Evolutionary conservation across 202 grass and related monocot species (phyloP), one percentile per base, ranked within the genome.

Genomic region (Carex sylvatica): DNA sequence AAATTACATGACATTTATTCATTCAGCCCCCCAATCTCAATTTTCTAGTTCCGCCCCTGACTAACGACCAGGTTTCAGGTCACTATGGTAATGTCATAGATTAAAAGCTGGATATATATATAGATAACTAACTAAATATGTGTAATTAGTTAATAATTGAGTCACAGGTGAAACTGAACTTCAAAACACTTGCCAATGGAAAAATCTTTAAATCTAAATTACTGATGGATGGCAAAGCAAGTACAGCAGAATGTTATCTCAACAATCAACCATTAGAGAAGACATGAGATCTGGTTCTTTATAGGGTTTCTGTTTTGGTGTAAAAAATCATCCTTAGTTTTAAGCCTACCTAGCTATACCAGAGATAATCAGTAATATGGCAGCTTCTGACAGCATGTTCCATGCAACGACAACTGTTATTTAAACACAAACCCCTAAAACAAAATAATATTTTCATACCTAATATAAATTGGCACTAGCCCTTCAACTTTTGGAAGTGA

Each of bases 391-490:
- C 49, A 74, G 23, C 46, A 54, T 54, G 23, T 3, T 7, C 5
- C 46, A 28, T 74, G 46, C 70, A 51, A 53, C 23, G 15, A 28
- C 22, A 73, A 73, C 46, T 51, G 40, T 51, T 74, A 28, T 53
- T 30, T 4, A 74, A 54, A 74, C 47, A 74, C 6, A 19, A 35
- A 55, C 42, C 14, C 61, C 46, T 58, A 49, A 44, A 65, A 79
- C 31, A 58, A 66, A 70, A 63, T 26, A 18, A 4, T 16, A 71
- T 9, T 59, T 49, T 3, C 84, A 73, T 98, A 98, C 95, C 84
- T 95, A 35, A 98, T 98, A 86, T 90, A 89, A 84, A 98, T 98
- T 80, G 95, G 95, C 54, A 98, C 95, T 69, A 98, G 69, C 61
- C 95, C 95, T 84, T 98, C 91, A 51, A 93, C 86, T 85, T 88